Conservation (phyloP, 2,329 filamentous ascomycete species). For the Colletotrichum zoysiae region DNA sequence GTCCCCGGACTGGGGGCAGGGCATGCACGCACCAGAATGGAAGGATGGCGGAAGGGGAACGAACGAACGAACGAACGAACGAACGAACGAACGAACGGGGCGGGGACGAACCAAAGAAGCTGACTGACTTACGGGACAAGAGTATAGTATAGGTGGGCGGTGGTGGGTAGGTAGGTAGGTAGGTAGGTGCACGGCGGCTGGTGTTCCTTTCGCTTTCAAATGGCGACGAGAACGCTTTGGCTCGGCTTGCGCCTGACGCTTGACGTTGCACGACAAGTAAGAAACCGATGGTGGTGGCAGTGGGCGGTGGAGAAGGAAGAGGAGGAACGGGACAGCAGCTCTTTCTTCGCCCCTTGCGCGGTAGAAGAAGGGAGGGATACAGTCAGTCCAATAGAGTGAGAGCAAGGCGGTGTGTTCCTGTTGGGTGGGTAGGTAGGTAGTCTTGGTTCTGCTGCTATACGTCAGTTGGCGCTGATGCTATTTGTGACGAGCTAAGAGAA, state of each 20-base stretch:
- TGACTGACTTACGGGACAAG: constrained; percentile 30
- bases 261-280: constrained; percentile 28
- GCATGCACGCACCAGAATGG: constrained; percentile 8
- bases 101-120: constrained; percentile 12
- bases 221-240: constrained; percentile 22
- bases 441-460: constrained; percentile 12
- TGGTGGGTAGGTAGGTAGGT: constrained; percentile 29
- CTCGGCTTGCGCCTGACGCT: constrained; percentile 25
- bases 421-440: background rate
- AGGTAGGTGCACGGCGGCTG: constrained; percentile 26
- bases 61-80: too few species aligned
- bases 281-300: background rate
- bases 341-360: constrained; percentile 1
- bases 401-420: constrained; percentile 18
- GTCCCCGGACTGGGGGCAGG: constrained; percentile 19
- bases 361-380: background rate
- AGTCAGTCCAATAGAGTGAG: background rate
- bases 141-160: constrained; percentile 15
- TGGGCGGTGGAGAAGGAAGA: background rate
- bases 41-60: constrained; percentile 4
- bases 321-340: background rate
- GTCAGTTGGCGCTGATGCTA: constrained; percentile 10
- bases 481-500: constrained; percentile 5
- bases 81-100: background rate
- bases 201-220: constrained; percentile 30